Evolutionary conservation across 2,329 filamentous ascomycete genomes (phyloP), one percentile per base, ranked within the genome.

Genomic region (Orbilia quercus): DNA sequence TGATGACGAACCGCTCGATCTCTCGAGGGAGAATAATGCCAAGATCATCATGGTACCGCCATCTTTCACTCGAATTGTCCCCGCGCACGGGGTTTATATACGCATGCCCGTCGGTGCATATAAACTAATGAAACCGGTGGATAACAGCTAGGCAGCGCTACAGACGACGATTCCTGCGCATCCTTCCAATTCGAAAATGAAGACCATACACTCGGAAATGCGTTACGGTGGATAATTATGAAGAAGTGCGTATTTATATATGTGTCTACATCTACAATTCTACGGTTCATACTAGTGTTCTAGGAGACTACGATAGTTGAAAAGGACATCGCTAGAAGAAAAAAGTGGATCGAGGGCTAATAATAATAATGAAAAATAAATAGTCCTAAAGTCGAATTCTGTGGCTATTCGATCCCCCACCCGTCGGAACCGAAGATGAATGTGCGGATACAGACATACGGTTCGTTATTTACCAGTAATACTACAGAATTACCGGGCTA

Each of bases 381-480:
- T 76, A 98, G 94, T 81, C 94, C 95, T 28, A 88, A 95, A 75
- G 95, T 99, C 72, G 95, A 99, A 81, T 97, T 99, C 82, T 98
- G 95, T 82, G 95, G 94, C 74, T 99, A 99, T 82, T 91, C 94
- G 6, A 98, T 99, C 74, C 95, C 95, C 28, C 95, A 99, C 82
- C 95, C 95, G 55, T 96, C 93, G 40, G 95, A 99, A 82, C 84
- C 89, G 42, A 95, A 96, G 82, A 96, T 99, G 94, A 96, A 98
- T 79, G 84, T 99, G 75, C 88, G 95, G 78, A 98, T 99, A 75
- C 95, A 99, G 82, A 99, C 94, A 76, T 98, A 95, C 79, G 91
- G 94, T 96, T 83, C 80, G 88, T 82, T 16, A 47, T 36, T 45
- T 40, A 5, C 36, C 36, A 4, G 6, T 3, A 40, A 11, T 9